A percentile compares a stretch with the other conserved stretches of the same genome.
Conservation (phyloP, 257 asterid species). For the Catharanthus roseus region DNA sequence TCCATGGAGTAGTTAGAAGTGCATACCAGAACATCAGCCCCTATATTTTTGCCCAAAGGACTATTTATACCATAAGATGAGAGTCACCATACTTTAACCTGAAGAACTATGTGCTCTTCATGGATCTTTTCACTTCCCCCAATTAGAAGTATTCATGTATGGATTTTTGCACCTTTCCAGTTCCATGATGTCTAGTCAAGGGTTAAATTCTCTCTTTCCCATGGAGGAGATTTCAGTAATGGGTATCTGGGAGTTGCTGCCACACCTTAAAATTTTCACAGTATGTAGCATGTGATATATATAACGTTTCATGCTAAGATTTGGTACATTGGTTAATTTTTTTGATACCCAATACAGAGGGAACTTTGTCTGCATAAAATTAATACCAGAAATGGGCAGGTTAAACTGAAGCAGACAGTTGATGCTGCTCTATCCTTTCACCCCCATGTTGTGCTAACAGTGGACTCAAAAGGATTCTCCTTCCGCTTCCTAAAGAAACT, state of each 20-base stretch:
- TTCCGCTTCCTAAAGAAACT: slow-evolving; percentile 79
- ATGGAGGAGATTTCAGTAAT: slow-evolving; percentile 89
- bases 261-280: slow-evolving; percentile 71
- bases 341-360: background rate
- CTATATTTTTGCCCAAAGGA: background rate
- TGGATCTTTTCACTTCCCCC: background rate
- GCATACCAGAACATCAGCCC: background rate
- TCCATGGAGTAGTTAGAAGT: background rate
- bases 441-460: slow-evolving; percentile 91
- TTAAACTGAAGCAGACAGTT: slow-evolving; percentile 56
- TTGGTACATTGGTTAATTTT: slow-evolving; percentile 10
- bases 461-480: slow-evolving; percentile 89
- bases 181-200: slow-evolving; percentile 66
- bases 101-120: background rate
- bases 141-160: background rate
- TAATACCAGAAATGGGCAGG: slow-evolving; percentile 40
- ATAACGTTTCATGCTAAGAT: background rate
- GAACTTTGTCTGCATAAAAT: slow-evolving; percentile 9
- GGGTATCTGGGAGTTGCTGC: slow-evolving; percentile 96
- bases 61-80: background rate
- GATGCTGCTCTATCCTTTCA: slow-evolving; percentile 59
- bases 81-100: background rate
- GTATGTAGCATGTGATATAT: slow-evolving; percentile 21
- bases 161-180: slow-evolving; percentile 27
- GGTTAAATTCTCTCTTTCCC: slow-evolving; percentile 60